Conservation (phyloP, 2,329 filamentous ascomycete species). For the Colletotrichum salicis region DNA sequence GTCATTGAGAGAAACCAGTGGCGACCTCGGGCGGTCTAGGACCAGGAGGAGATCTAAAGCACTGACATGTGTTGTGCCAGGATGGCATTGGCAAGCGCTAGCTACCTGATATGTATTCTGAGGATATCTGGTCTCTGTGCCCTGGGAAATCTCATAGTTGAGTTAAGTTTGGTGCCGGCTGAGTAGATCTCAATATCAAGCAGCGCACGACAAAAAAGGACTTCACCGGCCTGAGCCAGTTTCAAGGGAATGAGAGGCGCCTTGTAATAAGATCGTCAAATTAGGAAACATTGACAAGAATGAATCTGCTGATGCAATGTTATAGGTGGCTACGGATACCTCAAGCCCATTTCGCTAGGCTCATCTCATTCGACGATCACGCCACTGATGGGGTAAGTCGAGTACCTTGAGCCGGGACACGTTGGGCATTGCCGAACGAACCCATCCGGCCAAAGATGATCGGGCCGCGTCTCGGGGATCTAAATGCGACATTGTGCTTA, state of each 20-base stretch:
- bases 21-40: neutral
- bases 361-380: neutral
- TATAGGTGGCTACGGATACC: neutral
- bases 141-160: too few species aligned
- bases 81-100: neutral
- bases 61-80: neutral
- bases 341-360: neutral
- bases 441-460: neutral
- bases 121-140: too few species aligned
- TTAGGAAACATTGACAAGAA: neutral
- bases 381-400: neutral
- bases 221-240: neutral
- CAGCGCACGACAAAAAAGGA: neutral
- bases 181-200: neutral
- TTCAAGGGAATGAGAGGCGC: neutral
- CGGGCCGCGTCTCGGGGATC: constrained; percentile 9
- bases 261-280: neutral
- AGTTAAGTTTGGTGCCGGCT: too few species aligned
- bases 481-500: constrained; percentile 19
- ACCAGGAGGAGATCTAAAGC: neutral
- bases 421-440: neutral
- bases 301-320: neutral
- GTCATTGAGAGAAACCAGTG: neutral
- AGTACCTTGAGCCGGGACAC: neutral
- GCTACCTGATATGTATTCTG: too few species aligned